Conservation (phyloP, 2,329 filamentous ascomycete species). For the Exophiala sp. region DNA sequence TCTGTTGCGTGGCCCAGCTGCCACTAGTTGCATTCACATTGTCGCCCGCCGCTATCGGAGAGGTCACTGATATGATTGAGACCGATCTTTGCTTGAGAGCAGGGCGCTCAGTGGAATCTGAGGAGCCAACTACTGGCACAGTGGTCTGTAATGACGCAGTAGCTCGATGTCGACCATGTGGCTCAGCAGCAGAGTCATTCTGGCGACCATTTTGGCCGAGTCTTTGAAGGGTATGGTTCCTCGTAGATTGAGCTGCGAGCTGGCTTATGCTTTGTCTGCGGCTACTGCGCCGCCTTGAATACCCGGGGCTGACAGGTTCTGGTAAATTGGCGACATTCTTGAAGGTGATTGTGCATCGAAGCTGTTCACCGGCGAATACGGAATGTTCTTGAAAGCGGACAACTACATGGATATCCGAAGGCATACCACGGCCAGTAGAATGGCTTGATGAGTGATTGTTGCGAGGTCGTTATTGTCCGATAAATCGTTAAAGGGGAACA, state of each 20-base stretch:
- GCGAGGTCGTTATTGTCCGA: not conserved
- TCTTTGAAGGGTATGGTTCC: constrained; percentile 1
- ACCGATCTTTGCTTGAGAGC: constrained; percentile 68
- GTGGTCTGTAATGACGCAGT: constrained; percentile 42
- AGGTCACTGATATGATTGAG: constrained; percentile 74
- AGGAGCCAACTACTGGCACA: constrained; percentile 28
- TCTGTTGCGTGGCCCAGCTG: constrained; percentile 19
- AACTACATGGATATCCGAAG: constrained; percentile 85
- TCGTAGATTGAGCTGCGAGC: constrained; percentile 16
- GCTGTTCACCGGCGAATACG: constrained; percentile 93
- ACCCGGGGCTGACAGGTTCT: constrained; percentile 34
- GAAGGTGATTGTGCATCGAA: constrained; percentile 95
- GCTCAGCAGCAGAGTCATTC: constrained; percentile 11
- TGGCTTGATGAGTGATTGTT: not conserved
- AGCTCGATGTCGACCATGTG: constrained; percentile 33
- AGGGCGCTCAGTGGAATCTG: constrained; percentile 28
- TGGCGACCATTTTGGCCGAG: constrained; percentile 14
- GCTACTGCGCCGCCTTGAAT: constrained; percentile 26
- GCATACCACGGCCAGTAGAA: constrained; percentile 33
- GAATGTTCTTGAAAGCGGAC: constrained; percentile 92
- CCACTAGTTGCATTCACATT: not conserved
- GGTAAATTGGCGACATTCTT: constrained; percentile 68
- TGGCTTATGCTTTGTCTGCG: constrained; percentile 25
- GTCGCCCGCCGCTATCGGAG: constrained; percentile 13
- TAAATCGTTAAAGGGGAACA: not conserved